Base-by-base conservation (phyloP, 306 rosid species). In the Ceratonia siliqua region DNA sequence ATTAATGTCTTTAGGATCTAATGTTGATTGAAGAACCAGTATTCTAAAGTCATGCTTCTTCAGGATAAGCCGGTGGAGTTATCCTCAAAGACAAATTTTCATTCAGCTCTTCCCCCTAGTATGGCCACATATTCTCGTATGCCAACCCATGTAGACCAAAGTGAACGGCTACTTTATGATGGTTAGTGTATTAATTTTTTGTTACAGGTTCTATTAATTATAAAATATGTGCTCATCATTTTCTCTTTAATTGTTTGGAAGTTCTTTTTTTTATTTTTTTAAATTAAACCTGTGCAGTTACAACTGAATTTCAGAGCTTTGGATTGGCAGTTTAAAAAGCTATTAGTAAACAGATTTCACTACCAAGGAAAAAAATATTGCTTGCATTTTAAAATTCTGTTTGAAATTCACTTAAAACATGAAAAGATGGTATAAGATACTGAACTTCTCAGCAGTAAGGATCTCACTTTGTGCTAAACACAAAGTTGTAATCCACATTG, bases 41-140 rank as follows among this genome's bases (percentile, higher is more conserved):
- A 83, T 81, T 90, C 91, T 86, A 89, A 92, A 88, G 87, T 85
- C 84, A 69, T 84, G 84, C 85, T 88, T 90, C 86, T 89, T 92
- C 93, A 94, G 99, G 99, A 92, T 88, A 94, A 92, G 84, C 86
- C 88, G 45, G 68, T 78, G 83, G 89, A 92, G 81, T 87, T 88
- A 57, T 74, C 93, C 62, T 87, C 83, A 17, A 91, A 88, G 80
- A 45, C 82, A 78, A 84, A 72, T 76, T 62, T 84, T 62, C 85
- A 83, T 70, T 79, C 97, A 36, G 67, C 82, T 78, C 74, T 83
- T 2, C 85, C 81, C 21, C 79, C 82, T 45, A 82, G 79, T 79
- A 73, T 86, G 84, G 78, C 82, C 62, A 77, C 90, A 27, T 89
- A 84, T 87, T 85, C 96, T 73, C 79, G 33, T 57, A 75, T 86